Evolutionary conservation across 2,329 filamentous ascomycete species (phyloP).

Genomic region (Aspergillus piperis): DNA sequence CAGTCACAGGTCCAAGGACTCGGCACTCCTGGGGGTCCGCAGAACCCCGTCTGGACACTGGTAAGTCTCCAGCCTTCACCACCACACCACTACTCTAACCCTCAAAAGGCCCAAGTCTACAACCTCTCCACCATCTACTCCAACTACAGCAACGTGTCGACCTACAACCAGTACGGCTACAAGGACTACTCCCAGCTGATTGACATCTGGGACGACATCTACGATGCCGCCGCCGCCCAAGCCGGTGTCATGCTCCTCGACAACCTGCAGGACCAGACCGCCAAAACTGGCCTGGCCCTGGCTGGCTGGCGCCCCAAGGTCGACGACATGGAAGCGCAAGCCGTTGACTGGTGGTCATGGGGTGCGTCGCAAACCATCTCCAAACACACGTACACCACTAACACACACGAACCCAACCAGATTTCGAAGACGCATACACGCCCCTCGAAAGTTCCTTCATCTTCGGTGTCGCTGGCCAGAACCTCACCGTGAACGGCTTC

Average conservation of each 20-base stretch:
- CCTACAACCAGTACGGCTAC: constrained; percentile 60
- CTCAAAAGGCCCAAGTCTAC: constrained; percentile 56
- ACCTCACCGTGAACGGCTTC: constrained; percentile 63
- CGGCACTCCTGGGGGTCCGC: constrained; percentile 38
- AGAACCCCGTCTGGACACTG: constrained; percentile 60
- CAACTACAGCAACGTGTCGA: constrained; percentile 59
- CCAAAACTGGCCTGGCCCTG: constrained; percentile 58
- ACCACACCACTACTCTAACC: background rate
- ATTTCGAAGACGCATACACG: constrained; percentile 60
- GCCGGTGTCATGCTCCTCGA: constrained; percentile 59
- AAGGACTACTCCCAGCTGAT: constrained; percentile 55
- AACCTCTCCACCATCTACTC: constrained; percentile 59
- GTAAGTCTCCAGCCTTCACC: background rate
- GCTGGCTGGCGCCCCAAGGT: constrained; percentile 63
- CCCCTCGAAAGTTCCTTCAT: constrained; percentile 59
- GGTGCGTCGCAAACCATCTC: no score
- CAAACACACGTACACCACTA: no score
- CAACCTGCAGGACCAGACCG: constrained; percentile 63
- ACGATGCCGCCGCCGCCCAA: constrained; percentile 49
- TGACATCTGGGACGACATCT: constrained; percentile 53
- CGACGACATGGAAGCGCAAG: constrained; percentile 56
- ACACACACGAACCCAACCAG: no score
- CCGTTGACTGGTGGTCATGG: constrained; percentile 59
- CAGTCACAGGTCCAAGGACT: constrained; percentile 44
- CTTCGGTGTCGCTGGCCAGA: constrained; percentile 57